Evolutionary conservation across 164 flowering plant species (phyloP).

Genomic region (Saururus chinensis): DNA sequence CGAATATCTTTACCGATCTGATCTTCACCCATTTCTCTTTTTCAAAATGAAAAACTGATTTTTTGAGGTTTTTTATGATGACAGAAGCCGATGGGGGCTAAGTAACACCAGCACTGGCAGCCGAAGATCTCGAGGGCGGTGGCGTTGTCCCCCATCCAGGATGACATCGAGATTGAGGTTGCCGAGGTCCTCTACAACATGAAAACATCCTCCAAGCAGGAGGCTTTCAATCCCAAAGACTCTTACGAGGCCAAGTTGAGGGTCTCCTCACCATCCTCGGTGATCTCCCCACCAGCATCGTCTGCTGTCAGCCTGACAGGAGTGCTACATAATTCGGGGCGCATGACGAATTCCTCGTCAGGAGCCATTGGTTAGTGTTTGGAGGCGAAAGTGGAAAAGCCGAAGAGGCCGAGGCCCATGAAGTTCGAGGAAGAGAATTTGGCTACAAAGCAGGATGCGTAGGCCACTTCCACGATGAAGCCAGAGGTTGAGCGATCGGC

Average conservation of each 20-base stretch:
- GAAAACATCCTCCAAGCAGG: no score
- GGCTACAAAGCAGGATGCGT: not conserved
- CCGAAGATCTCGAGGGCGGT: slow-evolving; percentile 44
- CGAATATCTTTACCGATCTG: not conserved
- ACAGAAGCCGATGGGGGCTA: slow-evolving; percentile 62
- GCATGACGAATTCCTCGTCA: slow-evolving; percentile 24
- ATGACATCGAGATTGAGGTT: no score
- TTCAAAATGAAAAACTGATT: not conserved
- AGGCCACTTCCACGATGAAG: slow-evolving; percentile 15
- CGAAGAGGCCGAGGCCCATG: slow-evolving; percentile 71
- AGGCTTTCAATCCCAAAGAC: no score
- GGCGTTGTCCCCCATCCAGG: slow-evolving; percentile 45
- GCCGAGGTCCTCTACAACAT: no score
- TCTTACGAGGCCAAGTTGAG: slow-evolving; percentile 44
- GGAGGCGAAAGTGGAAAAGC: slow-evolving; percentile 25
- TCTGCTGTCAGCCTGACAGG: slow-evolving; percentile 12
- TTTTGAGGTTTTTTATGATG: slow-evolving; percentile 11
- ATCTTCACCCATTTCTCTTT: not conserved
- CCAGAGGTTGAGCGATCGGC: slow-evolving; percentile 36
- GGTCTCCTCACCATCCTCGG: slow-evolving; percentile 60
- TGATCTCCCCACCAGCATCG: slow-evolving; percentile 27
- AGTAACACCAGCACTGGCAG: slow-evolving; percentile 24
- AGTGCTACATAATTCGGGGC: not conserved
- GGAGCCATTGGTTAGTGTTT: slow-evolving; percentile 39
- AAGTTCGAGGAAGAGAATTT: slow-evolving; percentile 45